These are phyloP conservation scores for Entomophthora muscae DNA, from an alignment of 371 early-diverging fungal genomes.

Conservation along the genomic window DNA sequence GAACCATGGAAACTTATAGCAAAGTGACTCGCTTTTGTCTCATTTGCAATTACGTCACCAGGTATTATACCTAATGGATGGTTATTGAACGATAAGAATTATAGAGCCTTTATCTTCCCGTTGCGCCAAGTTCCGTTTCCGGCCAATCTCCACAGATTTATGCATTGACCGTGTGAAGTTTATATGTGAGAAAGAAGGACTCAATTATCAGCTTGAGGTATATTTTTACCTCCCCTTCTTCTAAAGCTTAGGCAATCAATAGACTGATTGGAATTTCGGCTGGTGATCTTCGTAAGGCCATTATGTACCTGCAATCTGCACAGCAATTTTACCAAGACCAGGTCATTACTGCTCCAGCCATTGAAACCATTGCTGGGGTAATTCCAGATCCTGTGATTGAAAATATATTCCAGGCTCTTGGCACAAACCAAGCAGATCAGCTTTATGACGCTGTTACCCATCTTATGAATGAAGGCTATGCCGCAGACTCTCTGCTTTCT, in stretches of 20 bases:
- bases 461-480: slow-evolving; percentile 1
- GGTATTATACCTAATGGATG: slow-evolving; percentile 22
- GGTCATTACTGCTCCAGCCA: slow-evolving; percentile 27
- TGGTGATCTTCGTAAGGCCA: slow-evolving; percentile 87
- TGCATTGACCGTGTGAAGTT: slow-evolving; percentile 30
- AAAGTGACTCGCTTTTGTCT: slow-evolving; percentile 93
- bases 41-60: slow-evolving; percentile 92
- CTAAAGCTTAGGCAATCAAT: slow-evolving; percentile 34
- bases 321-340: slow-evolving; percentile 25
- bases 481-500: slow-evolving; percentile 4
- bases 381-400: slow-evolving; percentile 3
- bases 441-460: not conserved
- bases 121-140: slow-evolving; percentile 93
- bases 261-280: slow-evolving; percentile 56
- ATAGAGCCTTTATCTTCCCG: slow-evolving; percentile 91
- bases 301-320: slow-evolving; percentile 82
- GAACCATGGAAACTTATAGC: slow-evolving; percentile 98
- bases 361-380: slow-evolving; percentile 77
- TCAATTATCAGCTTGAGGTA: slow-evolving; percentile 28
- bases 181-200: slow-evolving; percentile 49
- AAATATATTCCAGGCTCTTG: not conserved
- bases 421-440: not conserved
- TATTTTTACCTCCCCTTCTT: not conserved
- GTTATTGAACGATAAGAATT: slow-evolving; percentile 27
- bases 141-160: slow-evolving; percentile 42